These are phyloP conservation scores for Bertia moriformis DNA, from an alignment of 2,329 filamentous ascomycete species.

Conservation along the genomic window DNA sequence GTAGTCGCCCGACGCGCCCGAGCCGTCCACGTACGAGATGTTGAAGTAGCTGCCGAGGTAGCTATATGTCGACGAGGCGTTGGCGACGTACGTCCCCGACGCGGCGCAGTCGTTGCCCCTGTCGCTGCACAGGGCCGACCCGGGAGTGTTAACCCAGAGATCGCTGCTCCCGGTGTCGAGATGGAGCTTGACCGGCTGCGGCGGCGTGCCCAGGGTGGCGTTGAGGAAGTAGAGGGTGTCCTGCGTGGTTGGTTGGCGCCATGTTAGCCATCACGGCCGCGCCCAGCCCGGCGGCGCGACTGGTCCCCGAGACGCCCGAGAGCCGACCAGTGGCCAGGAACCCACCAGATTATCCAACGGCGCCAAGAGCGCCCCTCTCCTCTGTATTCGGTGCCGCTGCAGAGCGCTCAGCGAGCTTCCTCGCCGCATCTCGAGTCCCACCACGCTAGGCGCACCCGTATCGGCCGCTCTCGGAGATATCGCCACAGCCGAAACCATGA, in stretches of 20 bases:
- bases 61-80: slow-evolving; percentile 61
- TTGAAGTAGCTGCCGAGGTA: slow-evolving; percentile 68
- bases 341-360: slow-evolving; percentile 42
- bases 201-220: slow-evolving; percentile 44
- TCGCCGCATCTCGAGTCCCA: slow-evolving; percentile 28
- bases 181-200: slow-evolving; percentile 39
- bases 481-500: slow-evolving; percentile 12
- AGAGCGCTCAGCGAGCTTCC: slow-evolving; percentile 22
- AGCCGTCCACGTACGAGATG: slow-evolving; percentile 76
- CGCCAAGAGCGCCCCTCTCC: slow-evolving; percentile 26
- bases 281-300: neutral
- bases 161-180: slow-evolving; percentile 59
- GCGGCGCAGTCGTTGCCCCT: slow-evolving; percentile 34
- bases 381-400: slow-evolving; percentile 25
- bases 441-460: slow-evolving; percentile 20
- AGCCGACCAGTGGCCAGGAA: neutral
- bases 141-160: slow-evolving; percentile 54
- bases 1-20: slow-evolving; percentile 65
- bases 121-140: slow-evolving; percentile 42
- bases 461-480: slow-evolving; percentile 6
- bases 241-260: slow-evolving; percentile 15
- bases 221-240: slow-evolving; percentile 53
- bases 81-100: slow-evolving; percentile 55
- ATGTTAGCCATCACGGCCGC: neutral
- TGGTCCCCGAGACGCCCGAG: too few species aligned